Evolutionary conservation across 2,329 filamentous ascomycete genomes (phyloP).

Genomic region (Cryphonectria parasitica): DNA sequence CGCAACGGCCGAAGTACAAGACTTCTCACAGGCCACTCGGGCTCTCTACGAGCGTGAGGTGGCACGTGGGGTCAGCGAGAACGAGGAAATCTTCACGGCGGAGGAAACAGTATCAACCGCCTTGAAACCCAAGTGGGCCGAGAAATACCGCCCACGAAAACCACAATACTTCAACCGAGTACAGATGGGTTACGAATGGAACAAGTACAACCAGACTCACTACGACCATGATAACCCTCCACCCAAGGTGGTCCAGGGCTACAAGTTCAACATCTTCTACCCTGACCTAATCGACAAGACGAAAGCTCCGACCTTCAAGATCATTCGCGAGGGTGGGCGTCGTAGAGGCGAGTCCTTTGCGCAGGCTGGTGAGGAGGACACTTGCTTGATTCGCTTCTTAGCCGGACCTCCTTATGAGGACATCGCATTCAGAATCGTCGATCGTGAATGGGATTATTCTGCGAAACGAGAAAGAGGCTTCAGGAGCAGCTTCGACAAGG

Average conservation of each 20-base stretch:
- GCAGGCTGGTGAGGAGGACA: constrained; percentile 93
- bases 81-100: constrained; percentile 92
- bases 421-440: constrained; percentile 94
- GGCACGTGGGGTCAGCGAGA: constrained; percentile 85
- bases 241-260: constrained; percentile 96
- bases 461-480: constrained; percentile 94
- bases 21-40: constrained; percentile 85
- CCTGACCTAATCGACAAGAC: constrained; percentile 94
- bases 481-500: constrained; percentile 96
- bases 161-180: constrained; percentile 97
- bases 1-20: constrained; percentile 69
- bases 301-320: constrained; percentile 93
- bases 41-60: constrained; percentile 92
- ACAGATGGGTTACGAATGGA: constrained; percentile 99
- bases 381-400: constrained; percentile 93
- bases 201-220: constrained; percentile 99
- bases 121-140: constrained; percentile 75
- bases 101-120: constrained; percentile 77
- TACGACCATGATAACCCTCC: constrained; percentile 98
- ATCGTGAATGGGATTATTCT: constrained; percentile 99
- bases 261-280: constrained; percentile 99
- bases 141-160: constrained; percentile 86
- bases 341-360: constrained; percentile 91
- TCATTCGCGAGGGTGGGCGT: constrained; percentile 89
- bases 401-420: constrained; percentile 96